A percentile compares a stretch with the other conserved stretches of the same genome.
These are phyloP conservation scores for Sisymbrium irio DNA, from an alignment of 345 rosid genomes.

Conservation along the genomic window DNA sequence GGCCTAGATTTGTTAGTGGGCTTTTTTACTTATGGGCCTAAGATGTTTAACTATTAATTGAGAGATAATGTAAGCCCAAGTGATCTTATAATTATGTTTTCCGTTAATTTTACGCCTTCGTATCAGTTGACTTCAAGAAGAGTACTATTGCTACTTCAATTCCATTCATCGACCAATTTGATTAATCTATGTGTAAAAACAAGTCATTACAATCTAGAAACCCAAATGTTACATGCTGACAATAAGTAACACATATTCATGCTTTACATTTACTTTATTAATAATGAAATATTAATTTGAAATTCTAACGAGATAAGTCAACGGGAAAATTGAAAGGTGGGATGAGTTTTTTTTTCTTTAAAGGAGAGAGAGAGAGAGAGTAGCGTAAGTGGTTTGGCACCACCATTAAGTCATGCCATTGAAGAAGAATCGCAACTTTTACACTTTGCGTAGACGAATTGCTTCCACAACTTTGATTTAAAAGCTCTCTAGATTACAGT, in stretches of 20 bases:
- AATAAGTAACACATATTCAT: neutral
- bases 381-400: conserved; percentile 36
- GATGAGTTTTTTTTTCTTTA: conserved; percentile 3
- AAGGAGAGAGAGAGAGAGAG: conserved; percentile 3
- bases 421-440: conserved; percentile 30
- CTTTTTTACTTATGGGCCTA: neutral
- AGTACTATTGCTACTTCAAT: neutral
- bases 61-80: too few species aligned
- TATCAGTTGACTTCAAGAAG: neutral
- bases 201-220: too few species aligned
- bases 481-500: neutral
- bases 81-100: neutral
- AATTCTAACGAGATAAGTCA: conserved; percentile 21
- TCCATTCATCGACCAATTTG: neutral
- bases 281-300: neutral
- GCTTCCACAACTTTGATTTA: conserved; percentile 17
- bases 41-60: too few species aligned
- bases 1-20: conserved; percentile 5
- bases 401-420: conserved; percentile 30
- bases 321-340: conserved; percentile 5
- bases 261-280: neutral
- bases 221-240: neutral
- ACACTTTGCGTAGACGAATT: conserved; percentile 35
- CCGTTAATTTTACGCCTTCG: neutral
- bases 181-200: neutral